phyloP scores from a whole-genome alignment of 2,329 filamentous ascomycete genomes.

The Annulohypoxylon truncatum region DNA sequence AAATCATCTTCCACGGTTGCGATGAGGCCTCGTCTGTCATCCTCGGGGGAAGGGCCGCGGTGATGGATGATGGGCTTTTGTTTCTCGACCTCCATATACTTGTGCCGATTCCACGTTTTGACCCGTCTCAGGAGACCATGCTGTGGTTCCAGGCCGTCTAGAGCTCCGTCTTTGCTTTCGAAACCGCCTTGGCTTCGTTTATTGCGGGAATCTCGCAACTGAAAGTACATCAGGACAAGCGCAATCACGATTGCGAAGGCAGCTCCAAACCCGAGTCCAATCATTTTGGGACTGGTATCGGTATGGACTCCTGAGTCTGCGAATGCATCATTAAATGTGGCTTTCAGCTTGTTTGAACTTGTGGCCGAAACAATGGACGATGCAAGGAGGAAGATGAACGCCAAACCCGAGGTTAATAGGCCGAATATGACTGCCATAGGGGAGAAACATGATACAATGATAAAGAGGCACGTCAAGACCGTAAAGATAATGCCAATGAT shows the following conservation, averaged over 20 bases:
- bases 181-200: background rate
- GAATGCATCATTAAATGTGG: conserved; percentile 47
- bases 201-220: background rate
- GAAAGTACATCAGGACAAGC: conserved; percentile 2
- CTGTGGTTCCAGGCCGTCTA: background rate
- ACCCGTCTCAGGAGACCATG: conserved; percentile 41
- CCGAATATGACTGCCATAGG: conserved; percentile 30
- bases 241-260: conserved; percentile 41
- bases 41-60: background rate
- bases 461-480: conserved; percentile 41
- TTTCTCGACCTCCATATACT: conserved; percentile 50
- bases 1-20: conserved; percentile 26
- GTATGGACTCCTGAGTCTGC: conserved; percentile 44
- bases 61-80: conserved; percentile 36
- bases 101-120: conserved; percentile 45
- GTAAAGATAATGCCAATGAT: conserved; percentile 45
- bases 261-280: conserved; percentile 47
- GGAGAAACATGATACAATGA: conserved; percentile 38
- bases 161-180: conserved; percentile 19
- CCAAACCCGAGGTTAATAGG: conserved; percentile 39
- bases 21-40: conserved; percentile 22
- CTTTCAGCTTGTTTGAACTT: conserved; percentile 42
- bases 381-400: conserved; percentile 45
- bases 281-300: conserved; percentile 35
- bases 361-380: conserved; percentile 45